These are phyloP conservation scores for Drechslerella stenobrocha DNA, from an alignment of 2,329 filamentous ascomycete genomes.

Conservation along the genomic window DNA sequence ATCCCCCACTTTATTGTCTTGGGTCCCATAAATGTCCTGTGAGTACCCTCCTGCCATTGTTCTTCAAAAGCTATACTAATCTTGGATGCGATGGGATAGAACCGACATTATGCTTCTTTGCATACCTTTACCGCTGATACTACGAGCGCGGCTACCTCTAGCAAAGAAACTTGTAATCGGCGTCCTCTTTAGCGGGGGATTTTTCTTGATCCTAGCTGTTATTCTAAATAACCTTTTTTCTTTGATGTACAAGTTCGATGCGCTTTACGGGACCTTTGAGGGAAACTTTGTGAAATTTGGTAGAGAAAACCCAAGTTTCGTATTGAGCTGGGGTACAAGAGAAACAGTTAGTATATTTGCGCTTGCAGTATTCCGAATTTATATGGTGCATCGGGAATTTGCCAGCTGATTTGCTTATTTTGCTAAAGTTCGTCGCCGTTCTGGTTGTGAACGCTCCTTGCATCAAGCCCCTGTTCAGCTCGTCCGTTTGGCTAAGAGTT, in stretches of 20 bases:
- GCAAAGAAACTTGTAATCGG: slow-evolving; percentile 33
- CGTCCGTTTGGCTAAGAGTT: slow-evolving; percentile 42
- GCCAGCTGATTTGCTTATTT: background rate
- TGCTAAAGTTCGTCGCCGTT: slow-evolving; percentile 44
- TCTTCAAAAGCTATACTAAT: background rate
- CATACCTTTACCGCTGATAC: slow-evolving; percentile 37
- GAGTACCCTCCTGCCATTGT: background rate
- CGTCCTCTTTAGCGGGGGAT: slow-evolving; percentile 31
- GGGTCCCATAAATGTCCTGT: slow-evolving; percentile 41
- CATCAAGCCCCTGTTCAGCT: slow-evolving; percentile 45
- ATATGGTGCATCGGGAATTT: too few relatives aligned
- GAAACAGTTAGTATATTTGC: slow-evolving; percentile 25
- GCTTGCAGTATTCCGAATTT: background rate
- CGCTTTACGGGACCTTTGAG: slow-evolving; percentile 31
- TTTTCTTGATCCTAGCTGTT: slow-evolving; percentile 42
- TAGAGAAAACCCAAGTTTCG: slow-evolving; percentile 42
- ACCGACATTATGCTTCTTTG: slow-evolving; percentile 46
- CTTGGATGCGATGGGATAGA: background rate
- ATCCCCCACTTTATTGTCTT: slow-evolving; percentile 43
- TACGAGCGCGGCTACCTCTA: slow-evolving; percentile 25
- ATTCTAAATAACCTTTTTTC: slow-evolving; percentile 47
- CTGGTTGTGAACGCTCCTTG: slow-evolving; percentile 43
- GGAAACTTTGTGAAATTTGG: slow-evolving; percentile 32
- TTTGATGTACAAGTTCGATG: slow-evolving; percentile 43
- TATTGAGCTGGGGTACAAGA: slow-evolving; percentile 44